These are phyloP conservation scores for Cicer pinnatifidum DNA, from an alignment of 306 rosid genomes.

Conservation along the genomic window DNA sequence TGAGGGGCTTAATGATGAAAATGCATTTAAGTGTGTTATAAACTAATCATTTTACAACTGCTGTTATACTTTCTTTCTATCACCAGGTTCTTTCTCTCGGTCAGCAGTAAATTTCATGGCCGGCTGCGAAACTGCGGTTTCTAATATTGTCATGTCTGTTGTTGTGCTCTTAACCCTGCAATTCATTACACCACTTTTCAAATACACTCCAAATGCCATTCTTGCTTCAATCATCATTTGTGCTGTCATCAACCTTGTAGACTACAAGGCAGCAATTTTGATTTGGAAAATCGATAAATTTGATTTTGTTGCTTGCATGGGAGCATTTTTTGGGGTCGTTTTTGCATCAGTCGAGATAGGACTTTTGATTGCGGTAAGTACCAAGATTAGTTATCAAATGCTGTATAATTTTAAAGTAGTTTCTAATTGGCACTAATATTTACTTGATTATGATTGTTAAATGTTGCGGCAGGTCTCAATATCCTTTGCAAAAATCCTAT, in stretches of 20 bases:
- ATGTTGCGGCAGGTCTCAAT: slow-evolving; percentile 66
- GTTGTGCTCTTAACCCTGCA: slow-evolving; percentile 79
- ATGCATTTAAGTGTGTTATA: slow-evolving; percentile 1
- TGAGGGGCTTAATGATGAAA: neutral
- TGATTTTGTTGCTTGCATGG: slow-evolving; percentile 92
- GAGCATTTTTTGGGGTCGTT: slow-evolving; percentile 94
- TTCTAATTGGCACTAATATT: slow-evolving; percentile 11
- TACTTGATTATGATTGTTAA: slow-evolving; percentile 28
- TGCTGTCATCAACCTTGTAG: slow-evolving; percentile 85
- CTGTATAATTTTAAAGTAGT: slow-evolving; percentile 16
- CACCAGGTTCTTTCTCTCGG: slow-evolving; percentile 91
- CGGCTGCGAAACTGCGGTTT: slow-evolving; percentile 87
- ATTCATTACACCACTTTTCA: slow-evolving; percentile 88
- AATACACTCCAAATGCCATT: slow-evolving; percentile 93
- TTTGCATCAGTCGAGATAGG: slow-evolving; percentile 85
- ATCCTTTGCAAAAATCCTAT: slow-evolving; percentile 88
- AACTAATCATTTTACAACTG: neutral
- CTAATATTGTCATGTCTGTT: slow-evolving; percentile 82
- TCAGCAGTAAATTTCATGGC: slow-evolving; percentile 93
- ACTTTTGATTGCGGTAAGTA: slow-evolving; percentile 83
- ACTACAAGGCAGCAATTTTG: slow-evolving; percentile 79
- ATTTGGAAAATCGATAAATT: slow-evolving; percentile 95
- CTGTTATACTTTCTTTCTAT: slow-evolving; percentile 38
- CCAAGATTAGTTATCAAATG: slow-evolving; percentile 30
- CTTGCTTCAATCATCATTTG: slow-evolving; percentile 81